Evolutionary conservation across 2,329 filamentous ascomycete species (phyloP), one percentile per base, ranked within the genome.

Genomic region (Daldinia sp.): DNA sequence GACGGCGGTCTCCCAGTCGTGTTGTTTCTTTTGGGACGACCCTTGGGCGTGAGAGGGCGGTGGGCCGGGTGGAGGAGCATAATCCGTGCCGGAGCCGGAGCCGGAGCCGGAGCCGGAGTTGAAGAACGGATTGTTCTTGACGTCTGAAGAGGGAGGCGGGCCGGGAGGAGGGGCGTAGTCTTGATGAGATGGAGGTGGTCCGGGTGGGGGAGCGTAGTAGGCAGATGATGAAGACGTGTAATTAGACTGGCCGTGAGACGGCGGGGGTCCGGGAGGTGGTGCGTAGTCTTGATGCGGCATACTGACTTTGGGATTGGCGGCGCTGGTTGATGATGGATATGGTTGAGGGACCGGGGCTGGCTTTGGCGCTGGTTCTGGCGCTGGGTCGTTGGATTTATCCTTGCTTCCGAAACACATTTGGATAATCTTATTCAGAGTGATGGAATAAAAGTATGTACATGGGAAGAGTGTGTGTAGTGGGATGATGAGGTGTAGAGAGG

Each of bases 1-100:
- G 1, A 93, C 90, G 2, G 89, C 87, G 6, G 86, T 76, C 72
- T 89, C 84, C 92, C 92, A 94, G 79, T 92, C 88, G 77, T 93
- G 91, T 72, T 88, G 68, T 53, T 75, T 73, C 39, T 73, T 67
- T 12, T 61, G n/a, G 4, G 33, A 35, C 7, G 33, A 35, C 4
- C 23, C 23, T n/a, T 62, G 23, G 20, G 46, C 7, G 74, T 60
- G 41, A 4, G 60, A 35, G 2, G 77, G 76, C 5, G 78, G 78
- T 15, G 79, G 80, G 0, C 80, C 80, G 0, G 80, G 72, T 1
- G 82, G 82, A 30, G 82, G 80, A 7, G 75, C 76, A 20, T 77
- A 79, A 20, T 78, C 74, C 44, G 74, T 6, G 23, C 44, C 46
- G 46, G 46, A n/a, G 10, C 10, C 6, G 23, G 23, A 2, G 44